phyloP scores from a whole-genome alignment of 176 grass and related monocot genomes.

The Ensete ventricosum region DNA sequence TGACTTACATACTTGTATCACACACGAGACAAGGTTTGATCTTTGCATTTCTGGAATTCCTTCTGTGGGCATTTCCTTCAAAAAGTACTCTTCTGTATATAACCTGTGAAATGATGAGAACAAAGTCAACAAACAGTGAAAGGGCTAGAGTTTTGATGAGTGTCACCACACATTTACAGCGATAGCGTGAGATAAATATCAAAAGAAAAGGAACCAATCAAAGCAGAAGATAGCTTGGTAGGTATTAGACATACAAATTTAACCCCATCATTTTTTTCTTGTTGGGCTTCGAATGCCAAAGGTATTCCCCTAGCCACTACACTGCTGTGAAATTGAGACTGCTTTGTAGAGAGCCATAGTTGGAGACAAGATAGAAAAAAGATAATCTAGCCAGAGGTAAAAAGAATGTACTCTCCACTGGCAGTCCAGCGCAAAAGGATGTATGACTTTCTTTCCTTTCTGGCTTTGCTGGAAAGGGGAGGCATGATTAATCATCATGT shows the following conservation, averaged over 20 bases:
- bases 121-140: constrained; percentile 13
- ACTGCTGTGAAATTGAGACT: not conserved
- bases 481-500: not conserved
- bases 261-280: not conserved
- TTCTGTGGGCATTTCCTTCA: constrained; percentile 81
- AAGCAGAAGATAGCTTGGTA: not conserved
- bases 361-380: not conserved
- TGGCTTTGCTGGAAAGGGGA: no score
- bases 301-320: not conserved
- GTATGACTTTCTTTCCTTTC: no score
- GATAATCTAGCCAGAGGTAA: not conserved
- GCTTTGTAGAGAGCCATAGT: not conserved
- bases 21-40: constrained; percentile 82
- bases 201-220: not conserved
- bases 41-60: constrained; percentile 96
- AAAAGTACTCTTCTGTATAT: constrained; percentile 91
- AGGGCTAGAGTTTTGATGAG: not conserved
- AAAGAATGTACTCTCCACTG: no score
- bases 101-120: constrained; percentile 45
- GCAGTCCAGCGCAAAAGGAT: no score
- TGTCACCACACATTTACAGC: not conserved
- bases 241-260: no score
- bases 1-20: constrained; percentile 63
- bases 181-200: not conserved
- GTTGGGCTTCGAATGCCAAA: not conserved